Evolutionary conservation across 2,329 filamentous ascomycete species (phyloP), one percentile per base, ranked within the genome.

Genomic region (Penicillium decumbens): DNA sequence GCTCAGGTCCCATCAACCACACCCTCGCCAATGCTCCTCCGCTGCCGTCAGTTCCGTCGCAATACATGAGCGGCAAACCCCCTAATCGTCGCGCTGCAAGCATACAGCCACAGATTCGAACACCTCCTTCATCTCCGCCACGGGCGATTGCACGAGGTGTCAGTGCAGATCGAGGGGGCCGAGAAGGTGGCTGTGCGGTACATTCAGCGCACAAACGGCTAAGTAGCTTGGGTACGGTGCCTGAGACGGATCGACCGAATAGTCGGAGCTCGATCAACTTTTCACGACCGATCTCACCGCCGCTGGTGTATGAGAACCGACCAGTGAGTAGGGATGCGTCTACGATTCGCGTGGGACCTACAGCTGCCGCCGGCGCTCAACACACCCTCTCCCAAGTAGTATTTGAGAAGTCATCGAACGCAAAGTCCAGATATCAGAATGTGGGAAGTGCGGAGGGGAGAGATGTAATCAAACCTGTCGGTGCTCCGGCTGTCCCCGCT

Each of bases 41-140:
- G 1, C 84, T 95, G 2, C 91, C 90, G 30, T 77, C 79, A 3
- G 77, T 95, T 24, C 89, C 88, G 3, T 72, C 77, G 33, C 71
- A 78, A 46, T 72, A 70, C 54, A 41, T 61, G 6, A 49, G 59
- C 29, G 56, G 58, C 23, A 61, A 72, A 15, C 59, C 63, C 9
- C 54, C 65, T 9, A 66, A 66, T 54, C 69, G 70, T 42, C 72
- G 77, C 12, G 68, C 79, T 8, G 69, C 74, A 20, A 84, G 80
- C 57, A 59, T 79, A 37, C 79, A 80, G 35, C 74, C 78, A 6
- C 65, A 71, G 1, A 65, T 67, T 52, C 77, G 78, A 49, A 71
- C 74, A 4, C 68, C 63, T 13, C 77, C 76, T 25, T 72, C 77
- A 3, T 69, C 68, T 8, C 69, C 67, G 10, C 67, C 59, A 20